Conservation (phyloP, 441 rosid genomes). For the Monsonia emarginata region DNA sequence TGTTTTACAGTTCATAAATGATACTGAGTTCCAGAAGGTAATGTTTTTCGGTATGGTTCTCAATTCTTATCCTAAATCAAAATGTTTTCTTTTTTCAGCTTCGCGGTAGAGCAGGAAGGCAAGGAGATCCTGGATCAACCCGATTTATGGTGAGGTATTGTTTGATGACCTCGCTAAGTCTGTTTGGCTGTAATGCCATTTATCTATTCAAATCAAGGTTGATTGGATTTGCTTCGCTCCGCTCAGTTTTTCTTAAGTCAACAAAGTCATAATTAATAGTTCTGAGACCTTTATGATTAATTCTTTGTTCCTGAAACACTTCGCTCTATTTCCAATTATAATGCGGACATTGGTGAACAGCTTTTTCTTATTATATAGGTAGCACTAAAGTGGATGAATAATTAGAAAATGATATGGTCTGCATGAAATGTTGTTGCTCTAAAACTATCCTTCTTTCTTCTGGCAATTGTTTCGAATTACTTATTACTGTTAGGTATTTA, state of each 20-base stretch:
- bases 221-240: not conserved
- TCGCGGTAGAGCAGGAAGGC: conserved; percentile 98
- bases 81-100: conserved; percentile 36
- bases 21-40: no score
- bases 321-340: not conserved
- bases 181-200: conserved; percentile 8
- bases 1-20: no score
- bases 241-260: not conserved
- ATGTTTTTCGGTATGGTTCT: conserved; percentile 10
- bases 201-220: not conserved
- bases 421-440: not conserved
- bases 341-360: not conserved
- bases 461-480: not conserved
- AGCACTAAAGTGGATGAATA: not conserved
- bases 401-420: not conserved
- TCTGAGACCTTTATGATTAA: not conserved
- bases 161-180: conserved; percentile 14
- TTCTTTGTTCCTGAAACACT: not conserved
- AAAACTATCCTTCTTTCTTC: not conserved
- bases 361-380: no score
- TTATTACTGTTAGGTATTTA: not conserved
- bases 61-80: conserved; percentile 11
- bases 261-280: not conserved
- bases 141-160: conserved; percentile 92
- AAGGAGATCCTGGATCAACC: conserved; percentile 97